A percentile compares a stretch with the other conserved stretches of the same genome.
Conservation (phyloP, 441 rosid genomes). For the Hypseocharis bilobata region DNA sequence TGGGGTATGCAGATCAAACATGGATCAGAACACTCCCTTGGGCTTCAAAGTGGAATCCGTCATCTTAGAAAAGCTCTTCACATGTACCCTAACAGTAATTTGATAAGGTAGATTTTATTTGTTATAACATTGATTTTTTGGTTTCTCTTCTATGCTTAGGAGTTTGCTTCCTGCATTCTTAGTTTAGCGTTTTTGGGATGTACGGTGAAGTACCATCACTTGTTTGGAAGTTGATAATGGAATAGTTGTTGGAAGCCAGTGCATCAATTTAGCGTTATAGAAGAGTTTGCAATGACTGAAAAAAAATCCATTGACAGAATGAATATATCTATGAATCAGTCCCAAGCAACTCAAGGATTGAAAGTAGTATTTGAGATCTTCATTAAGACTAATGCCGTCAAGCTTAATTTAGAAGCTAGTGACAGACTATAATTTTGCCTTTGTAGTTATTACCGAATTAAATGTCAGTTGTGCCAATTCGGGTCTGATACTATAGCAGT, state of each 20-base stretch:
- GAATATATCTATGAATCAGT: too few species aligned
- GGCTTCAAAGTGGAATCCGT: slow-evolving; percentile 53
- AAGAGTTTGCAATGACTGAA: neutral
- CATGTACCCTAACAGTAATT: slow-evolving; percentile 59
- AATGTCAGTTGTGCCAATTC: too few species aligned
- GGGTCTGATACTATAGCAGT: too few species aligned
- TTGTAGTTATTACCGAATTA: neutral
- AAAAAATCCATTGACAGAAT: too few species aligned
- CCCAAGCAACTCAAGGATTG: too few species aligned
- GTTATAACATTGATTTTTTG: slow-evolving; percentile 10
- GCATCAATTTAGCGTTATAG: neutral
- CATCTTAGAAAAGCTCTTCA: slow-evolving; percentile 80
- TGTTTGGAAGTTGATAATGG: neutral
- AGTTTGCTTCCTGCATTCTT: slow-evolving; percentile 5
- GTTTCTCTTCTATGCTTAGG: slow-evolving; percentile 4
- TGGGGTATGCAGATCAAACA: slow-evolving; percentile 52
- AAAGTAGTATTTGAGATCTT: too few species aligned
- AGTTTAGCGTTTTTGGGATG: neutral
- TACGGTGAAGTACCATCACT: neutral
- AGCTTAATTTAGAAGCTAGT: neutral
- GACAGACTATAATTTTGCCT: neutral
- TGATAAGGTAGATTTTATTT: slow-evolving; percentile 50
- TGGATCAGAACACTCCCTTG: slow-evolving; percentile 50
- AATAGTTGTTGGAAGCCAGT: neutral
- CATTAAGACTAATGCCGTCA: neutral